These are phyloP conservation scores for Cryptococcus hybrid DNA, from an alignment of 1,284 basidiomycete genomes.

Conservation along the genomic window DNA sequence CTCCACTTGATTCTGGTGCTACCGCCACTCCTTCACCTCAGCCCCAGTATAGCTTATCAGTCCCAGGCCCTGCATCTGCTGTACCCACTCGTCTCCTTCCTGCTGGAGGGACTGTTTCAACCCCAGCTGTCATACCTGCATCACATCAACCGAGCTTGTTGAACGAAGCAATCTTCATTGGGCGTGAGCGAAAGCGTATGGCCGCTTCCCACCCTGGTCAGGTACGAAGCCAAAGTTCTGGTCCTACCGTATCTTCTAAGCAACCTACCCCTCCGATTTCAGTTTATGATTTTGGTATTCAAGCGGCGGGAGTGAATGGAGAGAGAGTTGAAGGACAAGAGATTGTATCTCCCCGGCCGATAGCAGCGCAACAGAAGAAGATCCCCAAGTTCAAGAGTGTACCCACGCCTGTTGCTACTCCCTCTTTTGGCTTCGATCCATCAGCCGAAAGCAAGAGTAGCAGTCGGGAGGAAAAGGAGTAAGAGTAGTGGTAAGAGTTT, in stretches of 20 bases:
- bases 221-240: conserved; percentile 2
- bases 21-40: neutral
- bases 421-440: conserved; percentile 3
- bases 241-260: conserved; percentile 2
- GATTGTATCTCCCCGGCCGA: conserved; percentile 18
- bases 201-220: conserved; percentile 1
- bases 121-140: conserved; percentile 6
- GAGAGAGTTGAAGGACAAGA: neutral
- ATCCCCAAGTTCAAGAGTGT: conserved; percentile 28
- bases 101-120: conserved; percentile 1
- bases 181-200: conserved; percentile 19
- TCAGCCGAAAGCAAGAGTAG: too few species aligned
- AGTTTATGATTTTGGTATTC: neutral
- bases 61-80: conserved; percentile 15
- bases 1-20: neutral
- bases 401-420: conserved; percentile 18
- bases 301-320: neutral
- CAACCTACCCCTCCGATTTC: conserved; percentile 15
- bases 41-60: neutral
- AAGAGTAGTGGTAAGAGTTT: neutral
- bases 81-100: conserved; percentile 18
- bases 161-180: conserved; percentile 26
- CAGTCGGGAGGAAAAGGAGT: neutral
- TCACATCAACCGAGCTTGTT: conserved; percentile 11
- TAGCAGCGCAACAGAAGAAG: conserved; percentile 10